Conservation (phyloP, 805 yeast genomes). For the Candida corydali region DNA sequence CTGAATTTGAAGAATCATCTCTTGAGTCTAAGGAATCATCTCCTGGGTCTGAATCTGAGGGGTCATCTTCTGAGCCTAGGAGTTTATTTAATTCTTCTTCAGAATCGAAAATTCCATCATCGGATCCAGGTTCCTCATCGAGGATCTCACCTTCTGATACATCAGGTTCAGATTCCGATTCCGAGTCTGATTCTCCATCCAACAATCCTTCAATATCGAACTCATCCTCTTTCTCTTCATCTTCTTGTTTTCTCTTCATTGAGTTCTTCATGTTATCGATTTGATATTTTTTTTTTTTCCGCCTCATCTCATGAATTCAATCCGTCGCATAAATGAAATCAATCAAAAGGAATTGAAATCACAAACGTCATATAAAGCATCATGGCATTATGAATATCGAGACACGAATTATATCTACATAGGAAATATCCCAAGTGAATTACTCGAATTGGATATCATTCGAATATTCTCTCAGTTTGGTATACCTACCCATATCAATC, state of each 20-base stretch:
- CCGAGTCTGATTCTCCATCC: slow-evolving; percentile 31
- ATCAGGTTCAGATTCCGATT: slow-evolving; percentile 18
- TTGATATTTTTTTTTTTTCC: slow-evolving; percentile 3
- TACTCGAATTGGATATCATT: slow-evolving; percentile 73
- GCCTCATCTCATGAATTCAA: slow-evolving; percentile 28
- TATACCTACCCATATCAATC: slow-evolving; percentile 68
- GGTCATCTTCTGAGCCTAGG: slow-evolving; percentile 51
- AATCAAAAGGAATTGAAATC: slow-evolving; percentile 65
- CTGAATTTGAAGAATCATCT: slow-evolving; percentile 45
- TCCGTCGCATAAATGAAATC: slow-evolving; percentile 47
- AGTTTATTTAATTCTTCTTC: slow-evolving; percentile 63
- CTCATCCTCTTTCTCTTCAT: slow-evolving; percentile 27
- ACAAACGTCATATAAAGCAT: slow-evolving; percentile 55
- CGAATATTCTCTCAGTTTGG: slow-evolving; percentile 88
- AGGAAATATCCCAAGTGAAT: slow-evolving; percentile 62
- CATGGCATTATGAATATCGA: slow-evolving; percentile 86
- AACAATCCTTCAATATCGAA: slow-evolving; percentile 35
- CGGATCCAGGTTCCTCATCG: slow-evolving; percentile 28
- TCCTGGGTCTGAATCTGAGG: slow-evolving; percentile 45
- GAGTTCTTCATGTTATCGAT: background rate
- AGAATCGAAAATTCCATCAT: slow-evolving; percentile 34
- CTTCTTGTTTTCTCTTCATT: slow-evolving; percentile 15
- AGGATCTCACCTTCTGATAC: slow-evolving; percentile 37
- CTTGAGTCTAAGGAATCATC: slow-evolving; percentile 38
- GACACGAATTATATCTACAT: slow-evolving; percentile 76